These are phyloP conservation scores for Cucurbita ficifolia DNA, from an alignment of 306 rosid species.

Conservation along the genomic window DNA sequence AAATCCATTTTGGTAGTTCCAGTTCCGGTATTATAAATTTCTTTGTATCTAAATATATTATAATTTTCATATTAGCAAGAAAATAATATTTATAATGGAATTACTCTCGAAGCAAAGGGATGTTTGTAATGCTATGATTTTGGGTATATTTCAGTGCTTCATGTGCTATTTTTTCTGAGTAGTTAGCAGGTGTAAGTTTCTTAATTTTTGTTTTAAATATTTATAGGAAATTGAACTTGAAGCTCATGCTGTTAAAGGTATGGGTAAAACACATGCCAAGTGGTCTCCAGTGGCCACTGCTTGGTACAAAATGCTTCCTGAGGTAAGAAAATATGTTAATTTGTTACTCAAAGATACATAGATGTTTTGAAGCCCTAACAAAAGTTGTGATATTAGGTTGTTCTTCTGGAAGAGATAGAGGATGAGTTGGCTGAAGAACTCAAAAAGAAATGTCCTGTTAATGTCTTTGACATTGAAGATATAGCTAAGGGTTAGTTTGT, in stretches of 20 bases:
- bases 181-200: neutral
- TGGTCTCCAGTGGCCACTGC: slow-evolving; percentile 97
- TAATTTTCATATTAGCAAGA: neutral
- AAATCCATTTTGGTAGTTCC: neutral
- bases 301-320: slow-evolving; percentile 96
- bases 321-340: neutral
- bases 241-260: slow-evolving; percentile 92
- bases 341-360: neutral
- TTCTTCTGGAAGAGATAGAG: slow-evolving; percentile 41
- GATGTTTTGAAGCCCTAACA: neutral
- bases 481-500: slow-evolving; percentile 49
- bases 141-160: neutral
- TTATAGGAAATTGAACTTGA: slow-evolving; percentile 88
- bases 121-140: neutral
- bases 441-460: slow-evolving; percentile 48
- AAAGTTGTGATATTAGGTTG: slow-evolving; percentile 31
- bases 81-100: neutral
- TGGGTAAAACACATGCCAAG: slow-evolving; percentile 89
- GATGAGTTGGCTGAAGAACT: slow-evolving; percentile 62
- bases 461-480: slow-evolving; percentile 87
- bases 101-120: neutral
- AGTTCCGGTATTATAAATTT: neutral
- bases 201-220: slow-evolving; percentile 1
- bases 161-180: neutral
- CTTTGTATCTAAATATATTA: neutral